Conservation (phyloP, 192 early-diverging fungal species). For the Spinellus fusiger region DNA sequence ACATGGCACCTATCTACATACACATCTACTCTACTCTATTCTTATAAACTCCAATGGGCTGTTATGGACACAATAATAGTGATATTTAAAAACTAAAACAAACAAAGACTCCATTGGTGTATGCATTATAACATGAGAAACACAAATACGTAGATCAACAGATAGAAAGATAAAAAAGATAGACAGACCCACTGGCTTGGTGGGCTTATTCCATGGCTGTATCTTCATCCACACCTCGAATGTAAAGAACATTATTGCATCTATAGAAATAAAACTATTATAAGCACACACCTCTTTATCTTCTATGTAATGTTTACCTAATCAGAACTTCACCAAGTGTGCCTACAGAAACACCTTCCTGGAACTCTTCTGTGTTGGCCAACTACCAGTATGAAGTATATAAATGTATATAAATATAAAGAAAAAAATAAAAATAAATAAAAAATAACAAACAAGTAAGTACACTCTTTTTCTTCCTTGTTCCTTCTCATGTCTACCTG, state of each 20-base stretch:
- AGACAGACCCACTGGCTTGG: too few species aligned
- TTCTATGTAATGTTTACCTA: slow-evolving; percentile 36
- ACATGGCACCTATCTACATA: too few species aligned
- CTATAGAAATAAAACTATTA: slow-evolving; percentile 27
- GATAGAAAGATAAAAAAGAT: too few species aligned
- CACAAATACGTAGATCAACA: too few species aligned
- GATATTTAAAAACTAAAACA: too few species aligned
- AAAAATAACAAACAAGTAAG: background rate
- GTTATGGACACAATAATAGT: too few species aligned
- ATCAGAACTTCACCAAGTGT: slow-evolving; percentile 91
- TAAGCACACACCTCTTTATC: background rate
- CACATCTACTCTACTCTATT: too few species aligned
- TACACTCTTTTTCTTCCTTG: background rate
- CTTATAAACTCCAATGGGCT: too few species aligned
- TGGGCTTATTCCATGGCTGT: slow-evolving; percentile 17
- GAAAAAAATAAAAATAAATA: slow-evolving; percentile 3
- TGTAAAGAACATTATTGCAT: slow-evolving; percentile 83
- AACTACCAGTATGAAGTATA: slow-evolving; percentile 51
- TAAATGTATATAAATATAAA: slow-evolving; percentile 11
- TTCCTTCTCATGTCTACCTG: slow-evolving; percentile 46
- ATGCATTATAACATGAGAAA: too few species aligned
- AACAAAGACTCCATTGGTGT: too few species aligned
- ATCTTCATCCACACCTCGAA: slow-evolving; percentile 63
- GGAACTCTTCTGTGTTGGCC: slow-evolving; percentile 90
- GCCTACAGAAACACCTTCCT: slow-evolving; percentile 86